Evolutionary conservation across 2,329 filamentous ascomycete genomes (phyloP), one percentile per base, ranked within the genome.

Genomic region (Penicillium rolfsii): DNA sequence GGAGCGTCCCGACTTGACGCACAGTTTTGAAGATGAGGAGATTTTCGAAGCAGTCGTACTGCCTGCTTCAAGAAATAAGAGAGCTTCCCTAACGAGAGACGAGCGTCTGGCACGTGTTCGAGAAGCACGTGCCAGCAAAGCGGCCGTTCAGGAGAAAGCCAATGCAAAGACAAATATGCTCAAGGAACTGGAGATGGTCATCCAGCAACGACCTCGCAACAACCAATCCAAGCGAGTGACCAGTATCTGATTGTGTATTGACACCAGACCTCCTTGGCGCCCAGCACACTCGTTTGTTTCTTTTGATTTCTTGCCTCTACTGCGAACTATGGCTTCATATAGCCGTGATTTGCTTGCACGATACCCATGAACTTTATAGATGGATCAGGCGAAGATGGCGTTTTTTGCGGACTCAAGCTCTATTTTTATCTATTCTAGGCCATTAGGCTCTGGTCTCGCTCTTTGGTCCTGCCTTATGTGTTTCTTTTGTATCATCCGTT

Each of bases 31-130:
- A 1, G 89, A 91, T 55, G 88, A 90, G 56, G 91, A 96, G 71
- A 86, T 99, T 0, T 98, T 97, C 64, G 95, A 99, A 77, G 95
- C 93, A 0, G 87, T 98, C 40, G 92, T 93, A 1, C 81, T 91
- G 60, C 90, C 89, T 2, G 81, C 87, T 3, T 64, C 67, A 6
- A 80, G 80, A 40, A 84, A 89, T 43, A 87, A 90, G 61, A 84
- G 89, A 65, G 90, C 87, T 69, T 81, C 79, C 19, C 81, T 97
- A 66, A 91, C 90, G 1, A 83, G 94, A 70, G 93, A 97, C 71
- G 93, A 99, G 78, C 87, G 95, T 46, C 90, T 98, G 69, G 83
- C 84, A 46, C 94, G 90, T 76, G 93, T 97, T 82, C 89, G 90
- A 69, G 93, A 97, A 73, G 94, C 98, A 48, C 85, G 94, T 59